Evolutionary conservation across 2,329 filamentous ascomycete genomes (phyloP), one percentile per base, ranked within the genome.

Genomic region (Lasiodiplodia citricola): DNA sequence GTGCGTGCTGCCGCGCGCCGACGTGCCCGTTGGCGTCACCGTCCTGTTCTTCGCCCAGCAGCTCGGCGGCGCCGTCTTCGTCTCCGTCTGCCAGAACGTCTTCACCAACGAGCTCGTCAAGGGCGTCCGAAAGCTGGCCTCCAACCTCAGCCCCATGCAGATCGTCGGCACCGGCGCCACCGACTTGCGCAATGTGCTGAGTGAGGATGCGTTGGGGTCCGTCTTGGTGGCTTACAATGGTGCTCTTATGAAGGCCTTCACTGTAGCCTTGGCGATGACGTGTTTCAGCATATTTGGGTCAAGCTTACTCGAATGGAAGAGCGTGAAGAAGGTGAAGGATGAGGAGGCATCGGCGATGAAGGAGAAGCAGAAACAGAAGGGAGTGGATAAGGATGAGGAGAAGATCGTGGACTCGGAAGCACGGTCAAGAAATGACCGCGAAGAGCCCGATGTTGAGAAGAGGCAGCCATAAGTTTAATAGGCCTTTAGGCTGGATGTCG

Each of bases 261-360:
- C 87, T 69, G 86, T 92, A 7, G 85, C 83, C 1, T 79, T 90
- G 84, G 86, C 2, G 79, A 89, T 73, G 83, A 83, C 0, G 80
- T 81, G 13, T 68, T 90, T 14, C 84, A 83, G 5, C 80, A 90
- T 25, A 47, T 90, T 16, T 7, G 89, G 87, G 0, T 82, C 85
- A 0, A 73, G 83, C 0, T 78, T 81, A 3, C 85, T 92, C 72
- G 87, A 92, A 79, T 92, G 89, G 89, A 86, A 83, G 76, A 89
- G 82, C 71, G 88, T 92, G 74, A 92, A 91, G 82, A 87, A 86
- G 74, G 81, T 81, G 73, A 76, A 77, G 60, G 60, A 64, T 1
- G 44, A 54, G 28, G 60, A 52, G 47, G 44, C 31, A n/a, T 8
- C 7, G 38, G 23, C n/a, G 31, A 38, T 23, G 37, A 21, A 28